Percentiles rank a stretch among this genome's conserved stretches.
Evolutionary conservation across 192 early-diverging fungal genomes (phyloP).

Genomic region (Lunasporangiospora selenospora): DNA sequence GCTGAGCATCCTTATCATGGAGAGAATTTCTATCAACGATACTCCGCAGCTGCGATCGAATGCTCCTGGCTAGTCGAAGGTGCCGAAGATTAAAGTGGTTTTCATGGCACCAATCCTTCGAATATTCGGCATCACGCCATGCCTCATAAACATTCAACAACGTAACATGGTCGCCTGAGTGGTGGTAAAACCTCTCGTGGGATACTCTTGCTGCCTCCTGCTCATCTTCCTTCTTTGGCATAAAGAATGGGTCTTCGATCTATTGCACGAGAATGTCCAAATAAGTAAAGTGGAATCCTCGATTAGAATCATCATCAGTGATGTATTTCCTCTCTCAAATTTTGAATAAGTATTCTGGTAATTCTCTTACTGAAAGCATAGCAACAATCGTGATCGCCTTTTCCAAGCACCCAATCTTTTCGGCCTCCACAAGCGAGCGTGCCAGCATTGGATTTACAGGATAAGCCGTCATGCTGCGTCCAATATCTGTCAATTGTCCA

Average conservation of each 20-base stretch:
- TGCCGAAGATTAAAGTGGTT: slow-evolving; percentile 87
- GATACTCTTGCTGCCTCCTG: slow-evolving; percentile 81
- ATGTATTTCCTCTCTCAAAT: no score
- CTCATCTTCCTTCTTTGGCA: slow-evolving; percentile 78
- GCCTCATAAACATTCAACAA: slow-evolving; percentile 80
- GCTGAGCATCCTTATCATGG: slow-evolving; percentile 12
- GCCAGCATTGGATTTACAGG: slow-evolving; percentile 92
- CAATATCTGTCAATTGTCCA: slow-evolving; percentile 83
- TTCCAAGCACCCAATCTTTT: slow-evolving; percentile 81
- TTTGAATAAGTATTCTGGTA: no score
- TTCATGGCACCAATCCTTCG: slow-evolving; percentile 89
- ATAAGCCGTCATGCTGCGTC: slow-evolving; percentile 89
- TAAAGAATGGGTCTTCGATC: slow-evolving; percentile 85
- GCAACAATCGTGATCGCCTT: slow-evolving; percentile 92
- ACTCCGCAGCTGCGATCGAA: slow-evolving; percentile 88
- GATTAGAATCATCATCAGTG: no score
- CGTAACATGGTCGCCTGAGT: slow-evolving; percentile 93
- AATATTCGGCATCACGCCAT: slow-evolving; percentile 74
- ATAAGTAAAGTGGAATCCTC: no score
- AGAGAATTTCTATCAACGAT: slow-evolving; percentile 85
- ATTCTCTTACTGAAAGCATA: slow-evolving; percentile 75
- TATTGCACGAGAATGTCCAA: no score
- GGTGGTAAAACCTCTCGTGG: slow-evolving; percentile 83
- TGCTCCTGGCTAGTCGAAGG: slow-evolving; percentile 79
- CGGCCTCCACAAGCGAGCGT: slow-evolving; percentile 79